Evolutionary conservation across 83 land plant genomes (phyloP).

Genomic region (Thuja plicata): DNA sequence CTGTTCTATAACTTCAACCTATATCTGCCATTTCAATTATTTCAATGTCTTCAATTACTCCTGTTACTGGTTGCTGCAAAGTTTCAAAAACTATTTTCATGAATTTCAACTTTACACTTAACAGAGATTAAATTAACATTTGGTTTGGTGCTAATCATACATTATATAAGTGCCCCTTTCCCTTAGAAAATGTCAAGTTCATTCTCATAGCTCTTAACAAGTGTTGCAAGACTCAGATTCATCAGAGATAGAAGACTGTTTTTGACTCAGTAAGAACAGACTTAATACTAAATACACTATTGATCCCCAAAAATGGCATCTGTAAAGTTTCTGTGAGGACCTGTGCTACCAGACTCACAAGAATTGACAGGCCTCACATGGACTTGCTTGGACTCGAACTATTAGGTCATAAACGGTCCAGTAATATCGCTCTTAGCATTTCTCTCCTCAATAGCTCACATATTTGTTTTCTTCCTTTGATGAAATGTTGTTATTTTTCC

Average conservation of each 20-base stretch:
- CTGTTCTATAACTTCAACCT: background rate
- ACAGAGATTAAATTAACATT: background rate
- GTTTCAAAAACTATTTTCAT: background rate
- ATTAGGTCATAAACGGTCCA: too few species aligned
- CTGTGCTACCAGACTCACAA: too few species aligned
- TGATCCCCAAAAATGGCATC: too few species aligned
- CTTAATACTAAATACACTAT: too few species aligned
- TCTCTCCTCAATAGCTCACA: background rate
- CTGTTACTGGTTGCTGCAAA: background rate
- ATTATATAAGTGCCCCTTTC: background rate
- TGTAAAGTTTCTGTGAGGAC: too few species aligned
- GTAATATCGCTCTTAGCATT: too few species aligned
- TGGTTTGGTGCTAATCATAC: background rate
- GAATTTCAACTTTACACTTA: background rate
- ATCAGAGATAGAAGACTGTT: too few species aligned
- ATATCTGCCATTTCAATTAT: background rate
- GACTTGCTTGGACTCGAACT: too few species aligned
- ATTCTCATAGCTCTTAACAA: background rate
- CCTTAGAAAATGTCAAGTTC: background rate
- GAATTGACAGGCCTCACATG: too few species aligned
- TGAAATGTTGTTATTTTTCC: too few species aligned
- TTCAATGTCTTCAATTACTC: background rate
- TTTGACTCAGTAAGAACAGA: too few species aligned
- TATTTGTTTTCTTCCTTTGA: background rate
- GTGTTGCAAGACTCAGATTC: too few species aligned